Percentiles rank a stretch among this genome's conserved stretches.
phyloP scores from a whole-genome alignment of 345 rosid genomes.

The Salix exigua region DNA sequence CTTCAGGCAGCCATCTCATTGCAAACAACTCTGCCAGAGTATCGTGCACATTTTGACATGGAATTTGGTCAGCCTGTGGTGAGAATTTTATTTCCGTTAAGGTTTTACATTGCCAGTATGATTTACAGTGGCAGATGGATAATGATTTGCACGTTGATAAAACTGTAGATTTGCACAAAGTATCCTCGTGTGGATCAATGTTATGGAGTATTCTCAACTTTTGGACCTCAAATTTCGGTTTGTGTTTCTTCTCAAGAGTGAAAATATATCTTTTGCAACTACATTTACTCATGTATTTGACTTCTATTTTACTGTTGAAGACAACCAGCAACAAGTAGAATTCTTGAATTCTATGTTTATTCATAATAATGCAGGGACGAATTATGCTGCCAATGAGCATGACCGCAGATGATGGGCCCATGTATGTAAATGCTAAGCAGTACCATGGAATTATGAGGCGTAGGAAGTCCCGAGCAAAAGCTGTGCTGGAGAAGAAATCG shows the following conservation, averaged over 20 bases:
- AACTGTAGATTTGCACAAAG: conserved; percentile 52
- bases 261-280: background rate
- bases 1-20: conserved; percentile 40
- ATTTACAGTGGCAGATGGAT: conserved; percentile 9
- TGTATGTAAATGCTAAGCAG: conserved; percentile 93
- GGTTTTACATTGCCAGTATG: background rate
- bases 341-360: background rate
- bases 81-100: conserved; percentile 1
- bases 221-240: conserved; percentile 61
- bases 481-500: conserved; percentile 55
- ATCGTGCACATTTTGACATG: conserved; percentile 44
- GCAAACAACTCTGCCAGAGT: conserved; percentile 51
- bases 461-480: conserved; percentile 82
- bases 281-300: background rate
- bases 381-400: conserved; percentile 77
- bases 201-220: conserved; percentile 70
- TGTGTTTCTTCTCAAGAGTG: conserved; percentile 15
- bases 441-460: conserved; percentile 93
- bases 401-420: conserved; percentile 69
- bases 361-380: conserved; percentile 48
- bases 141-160: conserved; percentile 12
- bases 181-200: conserved; percentile 60
- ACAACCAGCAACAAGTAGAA: background rate
- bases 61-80: conserved; percentile 77
- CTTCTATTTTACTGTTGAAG: background rate